phyloP scores from a whole-genome alignment of 352 stramenopile genomes.

The Hyaloperonospora brassicae region DNA sequence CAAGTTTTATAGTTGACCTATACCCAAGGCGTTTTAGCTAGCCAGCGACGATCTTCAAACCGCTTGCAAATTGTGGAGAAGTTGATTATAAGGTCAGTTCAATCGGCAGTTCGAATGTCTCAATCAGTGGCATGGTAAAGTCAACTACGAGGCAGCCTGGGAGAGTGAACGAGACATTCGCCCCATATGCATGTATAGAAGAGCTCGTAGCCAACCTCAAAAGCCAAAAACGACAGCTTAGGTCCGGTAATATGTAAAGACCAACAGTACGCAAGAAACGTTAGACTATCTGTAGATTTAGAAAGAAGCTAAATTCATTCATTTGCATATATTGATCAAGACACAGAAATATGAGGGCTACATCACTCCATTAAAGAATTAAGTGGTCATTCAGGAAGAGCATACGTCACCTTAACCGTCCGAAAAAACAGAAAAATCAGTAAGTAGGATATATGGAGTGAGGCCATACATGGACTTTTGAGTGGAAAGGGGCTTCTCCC shows the following conservation, averaged over 20 bases:
- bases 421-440: no score
- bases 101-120: not conserved
- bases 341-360: no score
- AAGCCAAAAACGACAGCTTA: not conserved
- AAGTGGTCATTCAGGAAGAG: no score
- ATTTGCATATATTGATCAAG: no score
- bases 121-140: not conserved
- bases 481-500: no score
- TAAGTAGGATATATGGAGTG: no score
- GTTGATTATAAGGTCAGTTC: not conserved
- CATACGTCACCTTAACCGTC: no score
- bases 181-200: not conserved
- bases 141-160: not conserved
- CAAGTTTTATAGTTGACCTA: not conserved
- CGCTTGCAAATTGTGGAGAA: constrained; percentile 42
- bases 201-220: not conserved
- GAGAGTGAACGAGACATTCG: not conserved
- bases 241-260: not conserved
- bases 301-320: no score
- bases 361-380: no score
- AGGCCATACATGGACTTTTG: no score
- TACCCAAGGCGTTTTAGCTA: not conserved
- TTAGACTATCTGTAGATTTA: no score
- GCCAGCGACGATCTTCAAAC: not conserved
- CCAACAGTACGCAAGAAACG: no score